Conservation (phyloP, 495 filamentous ascomycete genomes). For the Penicillium ucsense region DNA sequence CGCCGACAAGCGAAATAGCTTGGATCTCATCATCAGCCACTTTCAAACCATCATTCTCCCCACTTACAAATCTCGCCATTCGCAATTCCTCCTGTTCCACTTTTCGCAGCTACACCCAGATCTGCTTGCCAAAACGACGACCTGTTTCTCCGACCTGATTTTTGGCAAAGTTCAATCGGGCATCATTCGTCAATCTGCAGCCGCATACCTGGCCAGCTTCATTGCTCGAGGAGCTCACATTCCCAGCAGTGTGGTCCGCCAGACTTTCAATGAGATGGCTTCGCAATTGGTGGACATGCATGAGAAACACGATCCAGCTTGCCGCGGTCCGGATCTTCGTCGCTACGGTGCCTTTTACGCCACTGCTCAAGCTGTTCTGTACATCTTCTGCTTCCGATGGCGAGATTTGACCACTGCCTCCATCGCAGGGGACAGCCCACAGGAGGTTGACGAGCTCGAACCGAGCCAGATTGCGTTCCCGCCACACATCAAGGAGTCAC, state of each 20-base stretch:
- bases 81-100: slow-evolving; percentile 89
- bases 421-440: slow-evolving; percentile 37
- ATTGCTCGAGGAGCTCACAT: slow-evolving; percentile 80
- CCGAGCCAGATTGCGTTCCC: slow-evolving; percentile 64
- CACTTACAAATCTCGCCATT: slow-evolving; percentile 76
- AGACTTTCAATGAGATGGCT: slow-evolving; percentile 67
- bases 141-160: slow-evolving; percentile 63
- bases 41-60: slow-evolving; percentile 81
- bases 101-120: slow-evolving; percentile 68
- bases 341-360: slow-evolving; percentile 81
- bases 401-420: slow-evolving; percentile 64
- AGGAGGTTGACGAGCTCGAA: slow-evolving; percentile 44
- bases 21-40: slow-evolving; percentile 68
- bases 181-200: slow-evolving; percentile 68
- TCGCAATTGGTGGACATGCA: slow-evolving; percentile 62
- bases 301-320: slow-evolving; percentile 50
- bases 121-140: slow-evolving; percentile 70
- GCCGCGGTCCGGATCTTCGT: slow-evolving; percentile 73
- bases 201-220: slow-evolving; percentile 90
- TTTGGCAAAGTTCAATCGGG: slow-evolving; percentile 52
- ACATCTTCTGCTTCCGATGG: slow-evolving; percentile 99
- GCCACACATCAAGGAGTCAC: slow-evolving; percentile 56
- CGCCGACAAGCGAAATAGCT: slow-evolving; percentile 39
- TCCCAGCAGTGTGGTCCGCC: slow-evolving; percentile 59
- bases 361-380: slow-evolving; percentile 74